Base-by-base conservation (phyloP, 768 basidiomycete species). In the Cyclocybe cylindracea region DNA sequence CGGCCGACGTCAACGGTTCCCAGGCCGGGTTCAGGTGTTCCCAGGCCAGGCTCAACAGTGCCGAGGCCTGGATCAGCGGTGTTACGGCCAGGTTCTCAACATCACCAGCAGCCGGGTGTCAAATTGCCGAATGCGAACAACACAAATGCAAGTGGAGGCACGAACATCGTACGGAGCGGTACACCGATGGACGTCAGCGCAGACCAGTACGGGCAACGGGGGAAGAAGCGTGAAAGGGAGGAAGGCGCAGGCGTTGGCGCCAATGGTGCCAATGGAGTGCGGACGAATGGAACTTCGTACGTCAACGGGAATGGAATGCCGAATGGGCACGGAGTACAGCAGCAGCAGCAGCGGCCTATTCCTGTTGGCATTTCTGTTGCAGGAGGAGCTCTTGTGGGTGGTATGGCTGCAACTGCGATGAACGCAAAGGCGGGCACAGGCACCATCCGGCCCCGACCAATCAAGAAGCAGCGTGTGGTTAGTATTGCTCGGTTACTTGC, bases 391-490 rank as follows among this genome's bases (percentile, higher is more conserved):
- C 35, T 51, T 60, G 47, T 44, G 24, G 64, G 61, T 53, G 66
- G 66, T 13, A 61, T 61, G 48, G 44, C 50, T 55, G 52, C 54
- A 50, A 54, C 57, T 46, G 65, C 77, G 11, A 60, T 80, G 11
- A 78, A 78, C 58, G 78, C 84, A 24, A 82, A 82, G 59, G 82
- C 85, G 8, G 87, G 86, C 13, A 74, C 72, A 35, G 75, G 74
- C 7, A 79, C 76, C 41, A 79, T 77, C 10, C 75, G 84, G 49
- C 86, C 87, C 29, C 75, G 88, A 57, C 88, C 88, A 16, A 62
- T 85, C 39, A 91, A 91, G 78, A 90, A 87, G 69, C 86, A 83
- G 62, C 78, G 86, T 55, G 74, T 87, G 83, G 88, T 89, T 59
- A 61, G 83, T 76, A 39, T 38, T 39, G 34, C 50, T 46, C 48